Conservation (phyloP, 2,329 filamentous ascomycete genomes). For the Epichloe sylvatica region DNA sequence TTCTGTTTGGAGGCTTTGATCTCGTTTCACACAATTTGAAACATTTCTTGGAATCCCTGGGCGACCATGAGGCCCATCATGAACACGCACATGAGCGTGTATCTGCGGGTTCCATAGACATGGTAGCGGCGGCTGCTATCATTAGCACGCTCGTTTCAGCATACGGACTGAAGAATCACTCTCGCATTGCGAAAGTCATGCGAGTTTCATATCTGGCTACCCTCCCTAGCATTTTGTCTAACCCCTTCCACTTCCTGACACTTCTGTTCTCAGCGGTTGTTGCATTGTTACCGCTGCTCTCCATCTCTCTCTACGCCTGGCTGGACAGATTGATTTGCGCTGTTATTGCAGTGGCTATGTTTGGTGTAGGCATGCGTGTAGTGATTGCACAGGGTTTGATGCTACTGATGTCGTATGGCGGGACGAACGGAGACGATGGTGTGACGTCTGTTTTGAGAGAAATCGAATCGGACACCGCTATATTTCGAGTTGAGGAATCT, state of each 20-base stretch:
- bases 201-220: constrained; percentile 69
- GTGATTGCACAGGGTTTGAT: constrained; percentile 81
- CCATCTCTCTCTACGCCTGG: constrained; percentile 66
- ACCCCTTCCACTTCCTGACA: constrained; percentile 89
- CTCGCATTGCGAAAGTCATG: constrained; percentile 84
- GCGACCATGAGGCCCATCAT: constrained; percentile 56
- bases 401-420: constrained; percentile 79
- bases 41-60: constrained; percentile 61
- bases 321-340: constrained; percentile 72
- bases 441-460: constrained; percentile 68
- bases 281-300: constrained; percentile 70
- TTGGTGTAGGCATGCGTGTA: constrained; percentile 67
- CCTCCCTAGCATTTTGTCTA: constrained; percentile 76
- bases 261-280: constrained; percentile 73
- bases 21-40: constrained; percentile 88
- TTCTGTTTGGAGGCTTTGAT: constrained; percentile 95
- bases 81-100: constrained; percentile 51
- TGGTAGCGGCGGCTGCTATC: constrained; percentile 70
- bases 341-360: constrained; percentile 77
- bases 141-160: constrained; percentile 73
- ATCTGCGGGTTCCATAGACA: constrained; percentile 62
- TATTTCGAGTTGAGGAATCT: constrained; percentile 67
- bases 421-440: constrained; percentile 25
- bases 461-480: constrained; percentile 65
- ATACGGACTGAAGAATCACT: constrained; percentile 77